Evolutionary conservation across 257 asterid genomes (phyloP).

Genomic region (Apocynum venetum): DNA sequence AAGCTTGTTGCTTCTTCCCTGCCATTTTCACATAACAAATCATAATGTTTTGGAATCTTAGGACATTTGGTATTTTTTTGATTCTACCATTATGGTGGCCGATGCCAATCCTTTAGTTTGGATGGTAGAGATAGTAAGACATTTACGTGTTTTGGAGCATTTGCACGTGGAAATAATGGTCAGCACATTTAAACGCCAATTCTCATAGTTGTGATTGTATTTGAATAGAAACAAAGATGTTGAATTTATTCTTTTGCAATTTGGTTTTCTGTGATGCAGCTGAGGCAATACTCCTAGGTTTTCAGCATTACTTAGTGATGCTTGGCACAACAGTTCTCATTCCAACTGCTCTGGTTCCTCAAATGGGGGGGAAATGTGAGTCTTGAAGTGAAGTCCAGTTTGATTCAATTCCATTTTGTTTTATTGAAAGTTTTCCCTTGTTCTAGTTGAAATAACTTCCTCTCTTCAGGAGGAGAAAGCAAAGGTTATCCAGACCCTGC

Average conservation of each 20-base stretch:
- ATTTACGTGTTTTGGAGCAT: not conserved
- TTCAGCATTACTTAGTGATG: conserved; percentile 83
- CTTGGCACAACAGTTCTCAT: conserved; percentile 78
- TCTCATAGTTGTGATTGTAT: not conserved
- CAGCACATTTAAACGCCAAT: not conserved
- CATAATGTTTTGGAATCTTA: not conserved
- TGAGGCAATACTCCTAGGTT: conserved; percentile 88
- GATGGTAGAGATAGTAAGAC: not conserved
- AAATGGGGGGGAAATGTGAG: conserved; percentile 95
- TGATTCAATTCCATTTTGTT: not conserved
- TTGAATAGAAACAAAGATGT: not conserved
- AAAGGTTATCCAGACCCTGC: conserved; percentile 71
- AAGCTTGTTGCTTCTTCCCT: not conserved
- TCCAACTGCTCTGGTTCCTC: conserved; percentile 82
- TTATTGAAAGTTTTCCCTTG: not conserved
- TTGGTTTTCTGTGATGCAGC: conserved; percentile 41
- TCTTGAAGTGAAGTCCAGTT: conserved; percentile 13
- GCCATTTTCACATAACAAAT: not conserved
- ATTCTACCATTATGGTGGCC: not conserved
- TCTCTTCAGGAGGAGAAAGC: conserved; percentile 77
- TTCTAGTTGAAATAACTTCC: not conserved
- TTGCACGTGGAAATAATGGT: not conserved
- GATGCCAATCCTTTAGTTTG: not conserved
- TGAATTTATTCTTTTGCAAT: not conserved
- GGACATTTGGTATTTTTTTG: not conserved